These are phyloP conservation scores for Tolypocladium amazonense DNA, from an alignment of 2,329 filamentous ascomycete genomes.

Conservation along the genomic window DNA sequence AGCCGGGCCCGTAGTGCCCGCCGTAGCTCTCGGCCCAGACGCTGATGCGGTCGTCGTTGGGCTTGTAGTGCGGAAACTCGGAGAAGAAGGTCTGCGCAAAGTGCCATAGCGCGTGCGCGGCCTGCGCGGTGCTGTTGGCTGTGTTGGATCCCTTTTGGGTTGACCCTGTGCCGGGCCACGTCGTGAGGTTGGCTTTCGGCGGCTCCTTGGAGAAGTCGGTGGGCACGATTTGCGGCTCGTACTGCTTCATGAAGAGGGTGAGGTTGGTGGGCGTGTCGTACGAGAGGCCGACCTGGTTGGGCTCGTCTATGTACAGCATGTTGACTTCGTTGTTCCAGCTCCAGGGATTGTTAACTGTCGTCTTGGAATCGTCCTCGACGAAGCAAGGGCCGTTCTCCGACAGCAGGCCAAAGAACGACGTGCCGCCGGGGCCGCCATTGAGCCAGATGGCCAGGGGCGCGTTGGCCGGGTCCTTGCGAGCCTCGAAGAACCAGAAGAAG, in stretches of 20 bases:
- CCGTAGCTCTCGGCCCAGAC: constrained; percentile 61
- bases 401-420: constrained; percentile 55
- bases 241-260: constrained; percentile 40
- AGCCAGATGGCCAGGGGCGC: constrained; percentile 49
- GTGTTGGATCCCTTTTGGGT: constrained; percentile 18
- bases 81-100: constrained; percentile 52
- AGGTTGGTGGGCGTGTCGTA: constrained; percentile 56
- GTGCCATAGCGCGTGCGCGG: constrained; percentile 51
- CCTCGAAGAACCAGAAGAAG: constrained; percentile 41
- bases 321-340: constrained; percentile 49
- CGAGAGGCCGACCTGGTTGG: constrained; percentile 58
- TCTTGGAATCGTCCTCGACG: constrained; percentile 35
- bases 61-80: constrained; percentile 48
- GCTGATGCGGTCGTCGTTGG: constrained; percentile 43
- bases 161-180: constrained; percentile 20
- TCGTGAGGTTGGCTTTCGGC: constrained; percentile 25
- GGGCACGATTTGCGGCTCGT: constrained; percentile 30
- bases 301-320: constrained; percentile 48
- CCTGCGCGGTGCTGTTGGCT: constrained; percentile 41
- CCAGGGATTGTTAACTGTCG: constrained; percentile 46
- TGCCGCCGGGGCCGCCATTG: constrained; percentile 53
- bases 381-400: constrained; percentile 45
- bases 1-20: constrained; percentile 57
- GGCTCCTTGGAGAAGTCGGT: constrained; percentile 24
- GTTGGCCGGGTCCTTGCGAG: constrained; percentile 26